Conservation (phyloP, 2,329 filamentous ascomycete genomes). For the Calonectria pteridis region DNA sequence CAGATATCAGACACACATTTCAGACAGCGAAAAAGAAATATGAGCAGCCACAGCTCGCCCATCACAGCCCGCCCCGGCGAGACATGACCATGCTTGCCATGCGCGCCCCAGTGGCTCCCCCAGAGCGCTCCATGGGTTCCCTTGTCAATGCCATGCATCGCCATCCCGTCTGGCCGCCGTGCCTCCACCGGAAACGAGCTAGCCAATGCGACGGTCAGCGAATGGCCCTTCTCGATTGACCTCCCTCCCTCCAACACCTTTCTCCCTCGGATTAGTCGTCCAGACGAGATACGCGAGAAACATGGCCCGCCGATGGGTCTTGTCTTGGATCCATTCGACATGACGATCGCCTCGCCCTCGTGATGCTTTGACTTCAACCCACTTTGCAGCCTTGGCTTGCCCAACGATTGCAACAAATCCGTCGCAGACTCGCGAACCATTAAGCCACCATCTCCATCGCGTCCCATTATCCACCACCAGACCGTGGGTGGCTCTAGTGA, state of each 20-base stretch:
- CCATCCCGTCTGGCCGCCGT: conserved; percentile 30
- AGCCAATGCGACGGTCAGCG: conserved; percentile 9
- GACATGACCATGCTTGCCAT: conserved; percentile 34
- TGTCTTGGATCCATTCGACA: conserved; percentile 14
- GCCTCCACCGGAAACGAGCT: conserved; percentile 32
- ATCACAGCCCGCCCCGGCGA: conserved; percentile 5
- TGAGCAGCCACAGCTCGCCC: background rate
- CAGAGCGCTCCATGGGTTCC: conserved; percentile 30
- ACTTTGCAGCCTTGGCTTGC: conserved; percentile 22
- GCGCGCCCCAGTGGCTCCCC: conserved; percentile 23
- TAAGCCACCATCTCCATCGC: conserved; percentile 36
- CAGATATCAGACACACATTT: conserved; percentile 26
- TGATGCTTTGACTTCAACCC: conserved; percentile 37
- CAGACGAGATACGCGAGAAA: conserved; percentile 44
- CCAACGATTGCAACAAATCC: conserved; percentile 27
- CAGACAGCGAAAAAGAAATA: conserved; percentile 3
- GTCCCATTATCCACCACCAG: background rate
- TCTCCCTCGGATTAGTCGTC: conserved; percentile 26
- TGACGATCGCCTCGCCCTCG: conserved; percentile 33
- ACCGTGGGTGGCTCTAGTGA: conserved; percentile 25
- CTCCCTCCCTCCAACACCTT: conserved; percentile 24
- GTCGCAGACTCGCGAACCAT: conserved; percentile 33
- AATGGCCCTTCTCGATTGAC: background rate
- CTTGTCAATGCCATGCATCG: conserved; percentile 37
- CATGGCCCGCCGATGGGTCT: conserved; percentile 34